Conservation (phyloP, 345 rosid species). For the Gynandropsis gynandra region DNA sequence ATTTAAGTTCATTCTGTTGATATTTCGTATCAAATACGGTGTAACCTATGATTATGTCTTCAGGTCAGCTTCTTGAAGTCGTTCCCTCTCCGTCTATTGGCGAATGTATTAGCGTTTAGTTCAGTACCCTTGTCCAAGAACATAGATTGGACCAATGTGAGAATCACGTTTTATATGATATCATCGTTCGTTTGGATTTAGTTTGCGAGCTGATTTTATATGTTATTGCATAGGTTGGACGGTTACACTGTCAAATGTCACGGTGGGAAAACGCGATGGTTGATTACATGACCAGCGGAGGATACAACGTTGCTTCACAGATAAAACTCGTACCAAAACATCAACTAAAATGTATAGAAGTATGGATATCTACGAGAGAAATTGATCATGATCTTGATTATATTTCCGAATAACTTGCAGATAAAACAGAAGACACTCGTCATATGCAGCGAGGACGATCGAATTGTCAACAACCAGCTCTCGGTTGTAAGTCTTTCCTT, state of each 20-base stretch:
- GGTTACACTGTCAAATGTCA: conserved; percentile 71
- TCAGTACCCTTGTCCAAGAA: conserved; percentile 42
- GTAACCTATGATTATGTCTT: not conserved
- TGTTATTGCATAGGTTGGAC: conserved; percentile 42
- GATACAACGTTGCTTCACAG: conserved; percentile 58
- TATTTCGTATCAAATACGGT: not conserved
- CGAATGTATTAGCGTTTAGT: conserved; percentile 53
- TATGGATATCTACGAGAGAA: not conserved
- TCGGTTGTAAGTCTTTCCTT: conserved; percentile 40
- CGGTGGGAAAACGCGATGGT: conserved; percentile 89
- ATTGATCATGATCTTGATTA: not conserved
- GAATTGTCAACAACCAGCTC: conserved; percentile 55
- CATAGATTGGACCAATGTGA: conserved; percentile 76
- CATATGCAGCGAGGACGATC: conserved; percentile 64
- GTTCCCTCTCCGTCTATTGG: conserved; percentile 59
- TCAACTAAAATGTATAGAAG: not conserved
- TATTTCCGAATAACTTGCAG: conserved; percentile 28
- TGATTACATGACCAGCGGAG: conserved; percentile 68
- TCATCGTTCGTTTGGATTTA: not conserved
- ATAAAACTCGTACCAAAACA: conserved; percentile 46
- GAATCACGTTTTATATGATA: conserved; percentile 9
- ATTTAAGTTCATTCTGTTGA: not conserved
- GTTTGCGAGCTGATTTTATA: not conserved
- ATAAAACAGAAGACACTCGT: conserved; percentile 59
- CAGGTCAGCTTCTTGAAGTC: conserved; percentile 65